These are phyloP conservation scores for Coniochaeta pulveracea DNA, from an alignment of 2,329 filamentous ascomycete species.

Conservation along the genomic window DNA sequence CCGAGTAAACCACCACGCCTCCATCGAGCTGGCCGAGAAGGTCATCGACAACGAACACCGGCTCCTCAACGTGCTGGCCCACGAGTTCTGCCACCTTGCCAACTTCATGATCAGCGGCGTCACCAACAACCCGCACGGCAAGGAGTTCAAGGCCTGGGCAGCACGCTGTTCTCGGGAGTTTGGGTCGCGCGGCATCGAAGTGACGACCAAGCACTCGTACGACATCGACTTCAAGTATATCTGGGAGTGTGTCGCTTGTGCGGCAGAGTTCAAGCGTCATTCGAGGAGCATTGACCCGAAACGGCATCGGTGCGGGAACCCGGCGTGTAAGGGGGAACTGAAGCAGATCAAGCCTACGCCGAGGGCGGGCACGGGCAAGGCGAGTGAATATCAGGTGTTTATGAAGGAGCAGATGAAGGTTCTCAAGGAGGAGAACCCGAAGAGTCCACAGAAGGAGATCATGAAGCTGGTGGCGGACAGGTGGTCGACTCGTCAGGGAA, in stretches of 20 bases:
- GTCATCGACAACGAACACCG: constrained; percentile 70
- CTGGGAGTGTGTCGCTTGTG: constrained; percentile 67
- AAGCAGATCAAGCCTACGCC: constrained; percentile 73
- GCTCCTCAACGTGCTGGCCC: constrained; percentile 82
- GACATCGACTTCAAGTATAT: constrained; percentile 86
- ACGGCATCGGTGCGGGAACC: constrained; percentile 62
- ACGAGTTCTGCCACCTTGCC: constrained; percentile 91
- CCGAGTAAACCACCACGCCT: constrained; percentile 49
- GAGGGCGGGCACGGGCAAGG: constrained; percentile 24
- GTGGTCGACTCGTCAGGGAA: constrained; percentile 40
- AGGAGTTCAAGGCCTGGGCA: constrained; percentile 72
- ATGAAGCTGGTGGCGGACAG: constrained; percentile 56
- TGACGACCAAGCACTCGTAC: constrained; percentile 86
- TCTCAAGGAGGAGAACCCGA: constrained; percentile 44
- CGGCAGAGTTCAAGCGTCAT: constrained; percentile 67
- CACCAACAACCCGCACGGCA: constrained; percentile 68
- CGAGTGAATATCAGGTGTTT: constrained; percentile 36
- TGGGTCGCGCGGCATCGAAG: constrained; percentile 51
- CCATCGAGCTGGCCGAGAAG: constrained; percentile 81
- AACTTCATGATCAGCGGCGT: constrained; percentile 80
- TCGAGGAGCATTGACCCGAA: constrained; percentile 70
- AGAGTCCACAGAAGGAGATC: constrained; percentile 51
- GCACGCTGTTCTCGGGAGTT: constrained; percentile 43
- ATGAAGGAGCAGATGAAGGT: constrained; percentile 58
- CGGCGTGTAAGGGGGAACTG: constrained; percentile 61